These are phyloP conservation scores for Phialophora verrucosa DNA, from an alignment of 2,329 filamentous ascomycete species.

Conservation along the genomic window DNA sequence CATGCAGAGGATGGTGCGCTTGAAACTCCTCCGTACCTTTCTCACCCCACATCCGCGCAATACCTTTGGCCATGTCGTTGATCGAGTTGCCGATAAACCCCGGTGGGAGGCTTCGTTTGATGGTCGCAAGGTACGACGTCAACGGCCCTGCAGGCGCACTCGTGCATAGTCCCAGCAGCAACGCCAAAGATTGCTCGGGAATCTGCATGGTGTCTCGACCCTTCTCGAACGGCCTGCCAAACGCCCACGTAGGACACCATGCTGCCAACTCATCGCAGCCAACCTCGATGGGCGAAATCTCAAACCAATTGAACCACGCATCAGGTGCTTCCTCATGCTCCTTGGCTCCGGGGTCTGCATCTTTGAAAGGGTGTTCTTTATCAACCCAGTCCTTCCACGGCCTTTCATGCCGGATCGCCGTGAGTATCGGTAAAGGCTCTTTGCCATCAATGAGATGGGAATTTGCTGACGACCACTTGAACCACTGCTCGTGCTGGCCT, in stretches of 20 bases:
- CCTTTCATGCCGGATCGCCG: conserved; percentile 30
- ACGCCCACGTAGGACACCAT: conserved; percentile 47
- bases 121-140: conserved; percentile 32
- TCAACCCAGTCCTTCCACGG: conserved; percentile 34
- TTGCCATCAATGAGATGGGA: conserved; percentile 16
- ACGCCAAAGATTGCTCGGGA: conserved; percentile 29
- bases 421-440: conserved; percentile 29
- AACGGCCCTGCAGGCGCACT: conserved; percentile 31
- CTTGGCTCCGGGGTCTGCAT: conserved; percentile 24
- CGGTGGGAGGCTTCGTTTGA: conserved; percentile 29
- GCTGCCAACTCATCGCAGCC: conserved; percentile 47
- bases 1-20: conserved; percentile 30
- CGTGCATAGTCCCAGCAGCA: conserved; percentile 30
- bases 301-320: conserved; percentile 48
- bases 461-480: conserved; percentile 28
- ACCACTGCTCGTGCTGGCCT: conserved; percentile 25
- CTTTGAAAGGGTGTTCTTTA: conserved; percentile 27
- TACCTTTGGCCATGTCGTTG: conserved; percentile 24
- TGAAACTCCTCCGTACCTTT: conserved; percentile 30
- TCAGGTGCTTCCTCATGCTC: conserved; percentile 39
- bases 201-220: conserved; percentile 37
- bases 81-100: conserved; percentile 30
- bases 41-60: conserved; percentile 26
- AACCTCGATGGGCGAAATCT: conserved; percentile 45
- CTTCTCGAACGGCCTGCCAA: conserved; percentile 45